Evolutionary conservation across 1,139 yeast genomes (phyloP).

Genomic region (Spencermartinsiella ligniputridi): DNA sequence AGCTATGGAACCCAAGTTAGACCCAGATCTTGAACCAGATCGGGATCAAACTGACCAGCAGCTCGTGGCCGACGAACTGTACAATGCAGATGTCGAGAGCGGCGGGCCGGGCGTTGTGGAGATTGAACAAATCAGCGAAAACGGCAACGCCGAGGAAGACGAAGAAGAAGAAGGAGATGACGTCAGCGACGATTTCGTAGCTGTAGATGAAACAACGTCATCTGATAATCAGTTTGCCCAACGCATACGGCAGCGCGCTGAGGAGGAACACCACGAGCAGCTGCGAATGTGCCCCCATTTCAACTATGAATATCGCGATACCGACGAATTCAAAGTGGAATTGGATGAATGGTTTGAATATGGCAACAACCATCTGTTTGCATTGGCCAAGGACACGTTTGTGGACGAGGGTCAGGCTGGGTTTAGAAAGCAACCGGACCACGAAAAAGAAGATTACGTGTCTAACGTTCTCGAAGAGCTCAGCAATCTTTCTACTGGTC

Average conservation of each 20-base stretch:
- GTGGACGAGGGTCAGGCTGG: slow-evolving; percentile 11
- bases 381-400: slow-evolving; percentile 7
- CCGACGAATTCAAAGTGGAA: slow-evolving; percentile 25
- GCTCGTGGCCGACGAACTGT: neutral
- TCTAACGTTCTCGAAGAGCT: slow-evolving; percentile 3
- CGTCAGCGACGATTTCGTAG: slow-evolving; percentile 19
- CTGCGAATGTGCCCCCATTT: slow-evolving; percentile 22
- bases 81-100: neutral
- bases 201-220: slow-evolving; percentile 23
- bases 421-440: neutral
- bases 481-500: neutral
- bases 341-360: slow-evolving; percentile 36
- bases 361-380: slow-evolving; percentile 19
- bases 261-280: slow-evolving; percentile 10
- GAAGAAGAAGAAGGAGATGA: slow-evolving; percentile 5
- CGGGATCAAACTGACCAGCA: neutral
- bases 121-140: no score
- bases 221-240: slow-evolving; percentile 19
- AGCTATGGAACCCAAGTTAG: no score
- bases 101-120: no score
- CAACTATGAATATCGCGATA: slow-evolving; percentile 26
- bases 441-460: slow-evolving; percentile 4
- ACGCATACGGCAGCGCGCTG: slow-evolving; percentile 22
- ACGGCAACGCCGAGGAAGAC: slow-evolving; percentile 10
- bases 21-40: neutral